Evolutionary conservation across 257 asterid genomes (phyloP).

Genomic region (Dorcoceras hygrometricum): DNA sequence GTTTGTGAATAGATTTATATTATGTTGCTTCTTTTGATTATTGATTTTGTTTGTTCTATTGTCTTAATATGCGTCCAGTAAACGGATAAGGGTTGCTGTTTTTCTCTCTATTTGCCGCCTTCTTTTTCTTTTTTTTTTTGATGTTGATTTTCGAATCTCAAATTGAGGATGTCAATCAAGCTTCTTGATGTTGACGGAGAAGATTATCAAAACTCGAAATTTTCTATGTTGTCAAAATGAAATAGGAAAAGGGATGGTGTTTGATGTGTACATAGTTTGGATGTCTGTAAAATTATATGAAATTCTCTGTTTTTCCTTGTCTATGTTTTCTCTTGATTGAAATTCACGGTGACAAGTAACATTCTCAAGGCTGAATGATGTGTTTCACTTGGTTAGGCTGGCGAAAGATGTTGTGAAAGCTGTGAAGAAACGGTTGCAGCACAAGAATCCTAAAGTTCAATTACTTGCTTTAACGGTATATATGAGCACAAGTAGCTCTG

Average conservation of each 20-base stretch:
- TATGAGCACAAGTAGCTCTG: not conserved
- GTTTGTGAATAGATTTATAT: not conserved
- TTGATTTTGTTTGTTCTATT: not conserved
- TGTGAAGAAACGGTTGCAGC: slow-evolving; percentile 85
- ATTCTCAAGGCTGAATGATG: slow-evolving; percentile 16
- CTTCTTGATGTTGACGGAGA: slow-evolving; percentile 4
- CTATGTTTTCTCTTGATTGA: not conserved
- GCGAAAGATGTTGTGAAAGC: slow-evolving; percentile 86
- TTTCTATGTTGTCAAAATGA: slow-evolving; percentile 9
- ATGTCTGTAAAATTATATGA: slow-evolving; percentile 9
- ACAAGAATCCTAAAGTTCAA: slow-evolving; percentile 91
- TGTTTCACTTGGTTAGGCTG: slow-evolving; percentile 40
- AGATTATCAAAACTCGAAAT: slow-evolving; percentile 6
- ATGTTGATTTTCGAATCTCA: slow-evolving; percentile 12
- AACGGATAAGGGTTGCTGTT: not conserved
- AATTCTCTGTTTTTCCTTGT: not conserved
- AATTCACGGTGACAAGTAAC: slow-evolving; percentile 10
- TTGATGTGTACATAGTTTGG: not conserved
- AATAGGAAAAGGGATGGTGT: not conserved
- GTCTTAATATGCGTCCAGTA: not conserved
- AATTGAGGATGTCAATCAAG: slow-evolving; percentile 15
- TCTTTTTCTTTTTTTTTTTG: not conserved
- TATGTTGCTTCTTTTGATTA: not conserved
- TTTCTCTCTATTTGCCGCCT: not conserved
- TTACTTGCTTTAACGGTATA: slow-evolving; percentile 86